Conservation (phyloP, 2,329 filamentous ascomycete genomes). For the Incumbomyces delicatus region DNA sequence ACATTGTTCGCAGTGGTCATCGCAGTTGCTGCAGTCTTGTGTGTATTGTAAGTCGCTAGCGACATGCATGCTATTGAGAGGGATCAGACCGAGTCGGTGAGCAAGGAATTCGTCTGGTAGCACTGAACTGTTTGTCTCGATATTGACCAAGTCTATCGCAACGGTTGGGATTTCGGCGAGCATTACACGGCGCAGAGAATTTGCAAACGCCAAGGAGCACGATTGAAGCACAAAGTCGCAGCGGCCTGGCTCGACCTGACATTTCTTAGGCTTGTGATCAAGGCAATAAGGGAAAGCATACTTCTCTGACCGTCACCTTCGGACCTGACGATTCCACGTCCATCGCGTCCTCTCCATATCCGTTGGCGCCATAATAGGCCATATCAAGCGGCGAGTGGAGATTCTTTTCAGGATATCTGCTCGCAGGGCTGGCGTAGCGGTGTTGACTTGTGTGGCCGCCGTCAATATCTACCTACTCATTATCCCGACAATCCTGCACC, state of each 20-base stretch:
- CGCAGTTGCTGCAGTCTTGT: conserved; percentile 83
- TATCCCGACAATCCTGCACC: too few relatives aligned
- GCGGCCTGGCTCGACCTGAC: conserved; percentile 64
- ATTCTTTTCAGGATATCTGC: too few relatives aligned
- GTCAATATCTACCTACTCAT: too few relatives aligned
- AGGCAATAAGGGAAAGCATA: conserved; percentile 14
- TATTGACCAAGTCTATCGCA: conserved; percentile 88
- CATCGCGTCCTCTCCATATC: conserved; percentile 26
- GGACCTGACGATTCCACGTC: conserved; percentile 38
- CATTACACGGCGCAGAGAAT: conserved; percentile 82
- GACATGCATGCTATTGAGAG: conserved; percentile 73
- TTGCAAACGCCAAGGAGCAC: conserved; percentile 84
- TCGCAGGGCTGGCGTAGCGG: too few relatives aligned
- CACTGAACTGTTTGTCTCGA: conserved; percentile 89
- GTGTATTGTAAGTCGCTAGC: conserved; percentile 73
- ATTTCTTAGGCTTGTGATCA: neutral
- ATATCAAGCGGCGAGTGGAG: conserved; percentile 9
- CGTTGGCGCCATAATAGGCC: conserved; percentile 20
- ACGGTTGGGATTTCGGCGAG: conserved; percentile 90
- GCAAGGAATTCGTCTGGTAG: conserved; percentile 93
- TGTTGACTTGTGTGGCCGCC: too few relatives aligned
- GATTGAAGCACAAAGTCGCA: conserved; percentile 88
- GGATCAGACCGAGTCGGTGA: conserved; percentile 82
- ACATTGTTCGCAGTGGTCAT: conserved; percentile 87
- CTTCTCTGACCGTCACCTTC: conserved; percentile 40